A percentile compares a stretch with the other conserved stretches of the same genome.
Conservation (phyloP, 345 rosid genomes). For the Physaria fendleri region DNA sequence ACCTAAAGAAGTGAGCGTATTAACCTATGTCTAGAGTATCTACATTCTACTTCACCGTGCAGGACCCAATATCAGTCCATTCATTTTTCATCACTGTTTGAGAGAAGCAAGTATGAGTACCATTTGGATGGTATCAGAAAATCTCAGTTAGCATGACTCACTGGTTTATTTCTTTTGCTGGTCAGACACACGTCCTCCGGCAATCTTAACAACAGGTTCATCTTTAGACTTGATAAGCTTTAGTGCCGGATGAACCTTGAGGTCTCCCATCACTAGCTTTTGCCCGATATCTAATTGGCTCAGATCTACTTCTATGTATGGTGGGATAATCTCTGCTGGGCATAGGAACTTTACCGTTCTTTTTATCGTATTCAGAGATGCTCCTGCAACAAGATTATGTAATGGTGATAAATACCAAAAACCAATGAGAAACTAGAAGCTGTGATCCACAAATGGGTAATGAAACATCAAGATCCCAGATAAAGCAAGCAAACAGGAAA, state of each 20-base stretch:
- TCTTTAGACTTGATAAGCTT: conserved; percentile 54
- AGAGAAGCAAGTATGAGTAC: conserved; percentile 13
- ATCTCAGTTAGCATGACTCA: conserved; percentile 1
- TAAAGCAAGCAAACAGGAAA: neutral
- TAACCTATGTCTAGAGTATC: neutral
- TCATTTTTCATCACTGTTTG: conserved; percentile 7
- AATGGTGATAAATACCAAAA: neutral
- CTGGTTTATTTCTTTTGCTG: conserved; percentile 48
- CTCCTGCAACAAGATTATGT: conserved; percentile 43
- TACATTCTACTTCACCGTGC: neutral
- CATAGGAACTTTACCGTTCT: conserved; percentile 81
- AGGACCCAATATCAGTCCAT: neutral
- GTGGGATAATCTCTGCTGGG: conserved; percentile 84
- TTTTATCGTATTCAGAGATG: conserved; percentile 73
- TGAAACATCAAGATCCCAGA: conserved; percentile 3
- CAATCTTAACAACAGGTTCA: conserved; percentile 66
- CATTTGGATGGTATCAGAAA: neutral
- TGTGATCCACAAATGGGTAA: neutral
- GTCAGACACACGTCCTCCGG: conserved; percentile 70
- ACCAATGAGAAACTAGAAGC: neutral
- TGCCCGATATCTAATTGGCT: conserved; percentile 79
- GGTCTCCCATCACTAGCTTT: conserved; percentile 75
- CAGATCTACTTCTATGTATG: conserved; percentile 88
- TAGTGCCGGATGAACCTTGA: conserved; percentile 82
- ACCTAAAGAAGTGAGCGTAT: neutral